Evolutionary conservation across 306 rosid genomes (phyloP).

Genomic region (Alnus rubra): DNA sequence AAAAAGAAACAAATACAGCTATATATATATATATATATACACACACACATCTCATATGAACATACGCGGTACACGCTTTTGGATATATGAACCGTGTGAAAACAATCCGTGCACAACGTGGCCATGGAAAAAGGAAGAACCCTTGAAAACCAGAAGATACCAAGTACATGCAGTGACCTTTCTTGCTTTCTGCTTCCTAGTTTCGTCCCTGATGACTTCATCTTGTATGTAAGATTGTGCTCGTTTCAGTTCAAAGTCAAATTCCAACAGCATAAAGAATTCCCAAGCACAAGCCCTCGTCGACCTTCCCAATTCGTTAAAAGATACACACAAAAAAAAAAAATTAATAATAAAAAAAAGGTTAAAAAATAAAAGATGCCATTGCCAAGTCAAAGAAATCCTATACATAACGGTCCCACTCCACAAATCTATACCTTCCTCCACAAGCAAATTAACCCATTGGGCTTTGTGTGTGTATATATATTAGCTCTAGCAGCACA

Average conservation of each 20-base stretch:
- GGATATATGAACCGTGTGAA: constrained; percentile 39
- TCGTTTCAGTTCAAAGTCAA: constrained; percentile 39
- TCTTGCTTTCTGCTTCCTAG: constrained; percentile 6
- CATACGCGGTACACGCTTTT: constrained; percentile 18
- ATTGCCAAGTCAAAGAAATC: constrained; percentile 47
- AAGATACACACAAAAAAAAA: too few relatives aligned
- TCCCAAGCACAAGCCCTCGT: too few relatives aligned
- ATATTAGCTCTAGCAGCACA: constrained; percentile 9
- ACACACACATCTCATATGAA: background rate
- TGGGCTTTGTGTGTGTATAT: constrained; percentile 2
- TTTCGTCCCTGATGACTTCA: constrained; percentile 12
- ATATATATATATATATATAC: background rate
- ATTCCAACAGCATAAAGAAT: constrained; percentile 28
- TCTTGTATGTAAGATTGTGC: background rate
- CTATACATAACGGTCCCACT: constrained; percentile 36
- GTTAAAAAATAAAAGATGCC: background rate
- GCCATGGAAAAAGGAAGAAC: constrained; percentile 32
- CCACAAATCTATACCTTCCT: constrained; percentile 45
- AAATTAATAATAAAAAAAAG: background rate
- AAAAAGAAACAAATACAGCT: background rate
- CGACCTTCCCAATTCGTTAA: background rate
- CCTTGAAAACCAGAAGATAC: background rate
- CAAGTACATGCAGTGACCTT: background rate
- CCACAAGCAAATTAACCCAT: background rate
- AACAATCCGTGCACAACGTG: constrained; percentile 14